These are phyloP conservation scores for Spirogloea muscicola DNA, from an alignment of 139 green algal genomes.

Conservation along the genomic window DNA sequence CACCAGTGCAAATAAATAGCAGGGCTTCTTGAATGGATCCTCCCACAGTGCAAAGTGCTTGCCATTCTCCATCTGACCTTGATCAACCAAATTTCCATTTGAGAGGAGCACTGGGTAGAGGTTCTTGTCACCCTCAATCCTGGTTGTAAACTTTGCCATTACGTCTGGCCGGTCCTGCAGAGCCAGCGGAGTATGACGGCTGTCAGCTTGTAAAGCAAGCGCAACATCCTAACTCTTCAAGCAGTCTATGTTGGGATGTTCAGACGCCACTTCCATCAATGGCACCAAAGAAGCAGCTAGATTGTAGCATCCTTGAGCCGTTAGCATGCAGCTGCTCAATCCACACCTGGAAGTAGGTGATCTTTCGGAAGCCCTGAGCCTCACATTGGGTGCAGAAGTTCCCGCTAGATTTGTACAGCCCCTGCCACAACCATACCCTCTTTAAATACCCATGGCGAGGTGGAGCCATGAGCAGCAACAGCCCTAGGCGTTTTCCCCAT, in stretches of 20 bases:
- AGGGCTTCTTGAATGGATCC: slow-evolving; percentile 94
- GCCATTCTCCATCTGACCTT: slow-evolving; percentile 49
- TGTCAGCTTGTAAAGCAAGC: too few relatives aligned
- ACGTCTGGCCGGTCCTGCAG: slow-evolving; percentile 83
- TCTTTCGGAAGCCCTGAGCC: slow-evolving; percentile 94
- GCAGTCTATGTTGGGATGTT: too few relatives aligned
- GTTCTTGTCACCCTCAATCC: slow-evolving; percentile 83
- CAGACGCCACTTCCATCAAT: too few relatives aligned
- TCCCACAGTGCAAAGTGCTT: slow-evolving; percentile 72
- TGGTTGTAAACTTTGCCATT: slow-evolving; percentile 72
- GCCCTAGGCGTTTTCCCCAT: too few relatives aligned
- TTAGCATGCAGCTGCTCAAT: neutral
- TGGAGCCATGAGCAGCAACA: too few relatives aligned
- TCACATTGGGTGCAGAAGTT: slow-evolving; percentile 99
- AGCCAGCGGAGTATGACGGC: too few relatives aligned
- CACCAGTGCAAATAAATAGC: slow-evolving; percentile 98
- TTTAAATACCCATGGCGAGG: too few relatives aligned
- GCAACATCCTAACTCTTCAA: too few relatives aligned
- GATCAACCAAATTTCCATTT: slow-evolving; percentile 93
- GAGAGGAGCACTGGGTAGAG: slow-evolving; percentile 91
- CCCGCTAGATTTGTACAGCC: slow-evolving; percentile 87
- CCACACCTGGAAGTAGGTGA: slow-evolving; percentile 79
- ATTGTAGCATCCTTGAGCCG: too few relatives aligned
- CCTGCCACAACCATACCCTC: slow-evolving; percentile 50
- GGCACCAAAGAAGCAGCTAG: too few relatives aligned